phyloP scores from a whole-genome alignment of 139 green algal species.

The Chlorella sp. region DNA sequence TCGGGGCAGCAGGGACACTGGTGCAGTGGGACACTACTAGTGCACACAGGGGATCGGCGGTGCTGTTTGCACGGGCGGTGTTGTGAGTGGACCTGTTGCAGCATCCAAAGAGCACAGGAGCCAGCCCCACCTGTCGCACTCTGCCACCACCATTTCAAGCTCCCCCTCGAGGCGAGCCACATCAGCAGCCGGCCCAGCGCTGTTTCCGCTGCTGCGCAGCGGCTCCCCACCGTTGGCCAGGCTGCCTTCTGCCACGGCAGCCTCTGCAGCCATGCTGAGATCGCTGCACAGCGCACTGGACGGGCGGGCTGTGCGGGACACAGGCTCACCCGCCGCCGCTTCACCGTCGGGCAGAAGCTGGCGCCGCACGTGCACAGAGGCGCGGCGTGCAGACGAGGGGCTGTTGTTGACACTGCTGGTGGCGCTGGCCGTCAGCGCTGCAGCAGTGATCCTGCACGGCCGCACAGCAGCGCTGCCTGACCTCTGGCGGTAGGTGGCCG shows the following conservation, averaged over 20 bases:
- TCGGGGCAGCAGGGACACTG: neutral
- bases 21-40: neutral
- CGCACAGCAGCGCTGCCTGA: neutral
- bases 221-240: neutral
- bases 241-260: neutral
- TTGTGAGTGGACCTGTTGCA: neutral
- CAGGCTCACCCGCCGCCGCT: neutral
- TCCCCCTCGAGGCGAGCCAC: neutral
- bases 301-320: neutral
- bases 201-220: neutral
- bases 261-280: constrained; percentile 2
- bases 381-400: neutral
- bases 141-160: constrained; percentile 8
- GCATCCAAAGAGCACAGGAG: neutral
- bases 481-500: neutral
- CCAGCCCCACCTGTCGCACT: constrained; percentile 1
- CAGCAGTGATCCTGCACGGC: neutral
- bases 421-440: neutral
- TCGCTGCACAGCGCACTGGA: neutral
- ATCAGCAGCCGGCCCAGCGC: neutral
- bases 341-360: neutral
- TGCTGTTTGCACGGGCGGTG: too few species aligned
- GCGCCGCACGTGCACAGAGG: neutral
- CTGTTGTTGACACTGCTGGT: neutral
- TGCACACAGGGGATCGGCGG: neutral